Evolutionary conservation across 257 asterid species (phyloP).

Genomic region (Gynochthodes officinalis): DNA sequence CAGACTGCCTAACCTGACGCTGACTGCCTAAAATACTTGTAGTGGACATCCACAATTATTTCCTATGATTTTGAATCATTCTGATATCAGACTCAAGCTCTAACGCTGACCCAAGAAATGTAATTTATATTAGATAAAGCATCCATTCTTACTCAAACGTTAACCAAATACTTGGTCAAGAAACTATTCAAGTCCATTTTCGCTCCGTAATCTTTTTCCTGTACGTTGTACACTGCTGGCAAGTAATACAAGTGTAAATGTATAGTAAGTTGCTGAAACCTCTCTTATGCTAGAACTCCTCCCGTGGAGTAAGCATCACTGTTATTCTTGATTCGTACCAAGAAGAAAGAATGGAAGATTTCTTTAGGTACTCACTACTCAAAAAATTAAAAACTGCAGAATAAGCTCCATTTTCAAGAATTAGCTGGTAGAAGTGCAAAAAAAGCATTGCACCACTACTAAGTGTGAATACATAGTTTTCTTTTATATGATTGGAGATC

Average conservation of each 20-base stretch:
- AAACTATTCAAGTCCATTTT: not conserved
- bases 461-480: no score
- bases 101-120: not conserved
- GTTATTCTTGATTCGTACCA: constrained; percentile 4
- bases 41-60: not conserved
- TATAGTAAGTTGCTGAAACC: not conserved
- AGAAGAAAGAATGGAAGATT: not conserved
- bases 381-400: not conserved
- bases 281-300: constrained; percentile 7
- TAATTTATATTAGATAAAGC: no score
- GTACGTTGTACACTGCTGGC: not conserved
- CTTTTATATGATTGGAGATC: no score
- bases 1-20: not conserved
- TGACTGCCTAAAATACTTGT: not conserved
- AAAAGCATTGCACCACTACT: no score
- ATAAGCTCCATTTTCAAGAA: not conserved
- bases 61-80: not conserved
- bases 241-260: not conserved
- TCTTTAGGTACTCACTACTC: not conserved
- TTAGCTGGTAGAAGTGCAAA: not conserved
- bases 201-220: not conserved
- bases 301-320: not conserved
- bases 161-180: not conserved
- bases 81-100: not conserved
- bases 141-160: not conserved